Conservation (phyloP, 148 eudicot species). For the Mesembryanthemum crystallinum region DNA sequence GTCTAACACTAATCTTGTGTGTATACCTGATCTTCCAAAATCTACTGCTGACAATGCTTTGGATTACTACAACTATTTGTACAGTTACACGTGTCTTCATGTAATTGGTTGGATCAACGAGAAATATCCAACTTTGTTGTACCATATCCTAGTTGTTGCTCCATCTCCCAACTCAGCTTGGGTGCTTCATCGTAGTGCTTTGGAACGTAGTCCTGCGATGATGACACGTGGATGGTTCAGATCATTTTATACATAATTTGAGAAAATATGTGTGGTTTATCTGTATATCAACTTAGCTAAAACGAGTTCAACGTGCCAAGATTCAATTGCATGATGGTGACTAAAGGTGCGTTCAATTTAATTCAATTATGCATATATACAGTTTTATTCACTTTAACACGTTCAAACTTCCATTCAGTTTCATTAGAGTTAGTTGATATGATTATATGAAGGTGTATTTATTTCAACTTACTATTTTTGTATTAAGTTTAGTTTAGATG, state of each 20-base stretch:
- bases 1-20: background rate
- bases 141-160: conserved; percentile 66
- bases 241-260: background rate
- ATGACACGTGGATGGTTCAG: background rate
- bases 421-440: too few species aligned
- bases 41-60: conserved; percentile 11
- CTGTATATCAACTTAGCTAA: too few species aligned
- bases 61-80: background rate
- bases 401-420: too few species aligned
- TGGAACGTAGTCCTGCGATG: conserved; percentile 61
- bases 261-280: too few species aligned
- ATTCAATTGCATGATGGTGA: background rate
- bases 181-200: conserved; percentile 43
- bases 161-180: conserved; percentile 83
- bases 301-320: background rate
- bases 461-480: too few species aligned
- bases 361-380: too few species aligned
- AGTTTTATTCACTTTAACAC: too few species aligned
- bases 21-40: conserved; percentile 3
- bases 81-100: conserved; percentile 7
- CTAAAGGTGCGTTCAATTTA: too few species aligned
- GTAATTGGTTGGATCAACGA: conserved; percentile 43
- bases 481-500: too few species aligned
- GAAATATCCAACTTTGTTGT: conserved; percentile 56
- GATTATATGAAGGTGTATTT: too few species aligned